These are phyloP conservation scores for apple (Malus domestica) DNA, from an alignment of 306 rosid species.

Conservation along the genomic window DNA sequence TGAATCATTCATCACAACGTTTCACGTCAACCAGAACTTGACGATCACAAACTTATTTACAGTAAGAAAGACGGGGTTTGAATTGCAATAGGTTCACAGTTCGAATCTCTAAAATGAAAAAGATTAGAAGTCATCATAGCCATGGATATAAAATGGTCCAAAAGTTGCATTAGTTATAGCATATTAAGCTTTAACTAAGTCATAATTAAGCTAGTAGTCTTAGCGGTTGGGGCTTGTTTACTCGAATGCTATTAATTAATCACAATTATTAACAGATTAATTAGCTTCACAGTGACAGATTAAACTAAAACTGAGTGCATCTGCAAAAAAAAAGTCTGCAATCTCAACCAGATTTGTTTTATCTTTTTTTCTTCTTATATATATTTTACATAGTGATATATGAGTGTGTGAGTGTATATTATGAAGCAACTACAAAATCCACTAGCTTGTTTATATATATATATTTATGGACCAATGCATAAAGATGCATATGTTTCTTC, in stretches of 20 bases:
- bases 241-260: constrained; percentile 18
- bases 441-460: not conserved
- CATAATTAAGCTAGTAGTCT: constrained; percentile 24
- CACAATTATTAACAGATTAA: not conserved
- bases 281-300: not conserved
- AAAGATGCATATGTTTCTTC: constrained; percentile 59
- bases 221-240: constrained; percentile 29
- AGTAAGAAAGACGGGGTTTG: no score
- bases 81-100: not conserved
- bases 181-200: constrained; percentile 38
- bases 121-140: not conserved
- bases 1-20: not conserved
- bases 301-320: constrained; percentile 5
- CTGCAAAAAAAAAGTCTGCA: not conserved
- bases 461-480: constrained; percentile 21
- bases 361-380: not conserved
- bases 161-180: constrained; percentile 36
- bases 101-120: no score
- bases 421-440: constrained; percentile 20
- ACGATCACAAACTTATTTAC: not conserved
- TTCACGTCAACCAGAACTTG: not conserved
- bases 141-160: constrained; percentile 19
- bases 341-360: not conserved
- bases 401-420: not conserved
- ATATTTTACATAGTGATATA: not conserved